Conservation (phyloP, 148 eudicot genomes). For the Chenopodium album region DNA sequence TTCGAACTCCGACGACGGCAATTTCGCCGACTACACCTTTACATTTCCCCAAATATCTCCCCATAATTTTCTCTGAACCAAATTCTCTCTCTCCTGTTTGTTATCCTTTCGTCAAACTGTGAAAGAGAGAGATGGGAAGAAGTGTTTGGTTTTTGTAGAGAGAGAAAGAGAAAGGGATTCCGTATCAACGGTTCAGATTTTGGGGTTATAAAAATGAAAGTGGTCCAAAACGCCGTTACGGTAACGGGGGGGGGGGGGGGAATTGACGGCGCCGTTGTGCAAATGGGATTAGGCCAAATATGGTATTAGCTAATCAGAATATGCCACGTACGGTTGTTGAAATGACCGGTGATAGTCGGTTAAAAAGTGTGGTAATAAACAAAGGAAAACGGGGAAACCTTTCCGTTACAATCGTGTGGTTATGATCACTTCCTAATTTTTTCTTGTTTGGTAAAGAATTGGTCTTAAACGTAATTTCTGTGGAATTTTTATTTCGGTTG, state of each 20-base stretch:
- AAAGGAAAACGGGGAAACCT: constrained; percentile 2
- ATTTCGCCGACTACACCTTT: constrained; percentile 29
- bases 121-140: constrained; percentile 25
- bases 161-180: constrained; percentile 27
- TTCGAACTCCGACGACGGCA: constrained; percentile 36
- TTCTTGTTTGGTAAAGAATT: constrained; percentile 24
- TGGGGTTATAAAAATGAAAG: constrained; percentile 18
- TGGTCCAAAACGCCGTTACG: constrained; percentile 38
- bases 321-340: constrained; percentile 15
- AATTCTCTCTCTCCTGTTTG: constrained; percentile 24
- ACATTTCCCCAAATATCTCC: constrained; percentile 26
- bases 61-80: constrained; percentile 17
- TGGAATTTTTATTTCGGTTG: not conserved
- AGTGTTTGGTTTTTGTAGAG: not conserved
- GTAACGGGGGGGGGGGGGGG: constrained; percentile 14
- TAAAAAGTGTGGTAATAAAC: not conserved
- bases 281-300: not conserved
- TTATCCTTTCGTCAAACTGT: constrained; percentile 26
- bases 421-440: not conserved
- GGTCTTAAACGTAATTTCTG: constrained; percentile 27
- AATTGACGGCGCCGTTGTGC: constrained; percentile 57
- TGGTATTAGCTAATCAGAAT: not conserved
- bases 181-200: constrained; percentile 45
- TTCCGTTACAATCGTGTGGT: constrained; percentile 6
- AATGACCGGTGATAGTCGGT: constrained; percentile 14